These are phyloP conservation scores for Narthecium ossifragum DNA, from an alignment of 106 monocot species.

Conservation along the genomic window DNA sequence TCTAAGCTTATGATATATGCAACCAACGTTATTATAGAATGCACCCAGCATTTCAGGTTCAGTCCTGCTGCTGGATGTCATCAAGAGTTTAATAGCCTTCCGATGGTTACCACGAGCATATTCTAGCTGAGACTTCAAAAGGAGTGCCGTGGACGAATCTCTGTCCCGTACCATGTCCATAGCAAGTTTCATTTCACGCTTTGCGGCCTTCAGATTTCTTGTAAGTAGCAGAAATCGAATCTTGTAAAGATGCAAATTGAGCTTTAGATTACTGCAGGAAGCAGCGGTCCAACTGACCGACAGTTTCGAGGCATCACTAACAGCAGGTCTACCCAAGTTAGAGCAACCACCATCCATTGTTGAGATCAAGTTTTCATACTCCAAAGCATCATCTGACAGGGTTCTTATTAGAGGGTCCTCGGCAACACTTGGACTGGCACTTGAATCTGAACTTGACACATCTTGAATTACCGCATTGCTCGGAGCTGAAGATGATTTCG, in stretches of 20 bases:
- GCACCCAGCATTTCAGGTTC: conserved; percentile 43
- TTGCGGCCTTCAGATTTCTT: conserved; percentile 70
- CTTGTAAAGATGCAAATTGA: conserved; percentile 60
- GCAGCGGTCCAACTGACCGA: conserved; percentile 28
- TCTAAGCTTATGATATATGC: conserved; percentile 63
- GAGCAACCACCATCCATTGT: conserved; percentile 18
- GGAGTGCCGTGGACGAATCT: conserved; percentile 70
- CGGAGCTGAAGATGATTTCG: conserved; percentile 14
- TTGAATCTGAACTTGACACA: conserved; percentile 5
- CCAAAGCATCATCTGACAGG: conserved; percentile 15
- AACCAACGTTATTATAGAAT: conserved; percentile 73
- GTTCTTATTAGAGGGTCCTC: conserved; percentile 7
- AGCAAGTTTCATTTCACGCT: conserved; percentile 79
- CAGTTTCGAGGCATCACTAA: conserved; percentile 33
- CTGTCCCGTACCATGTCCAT: conserved; percentile 70
- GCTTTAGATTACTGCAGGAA: conserved; percentile 46
- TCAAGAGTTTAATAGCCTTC: conserved; percentile 73
- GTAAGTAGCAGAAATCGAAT: conserved; percentile 71
- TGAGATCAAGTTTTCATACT: conserved; percentile 19
- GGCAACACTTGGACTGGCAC: conserved; percentile 10
- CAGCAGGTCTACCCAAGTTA: conserved; percentile 17
- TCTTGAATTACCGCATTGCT: neutral
- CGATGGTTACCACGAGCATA: conserved; percentile 75
- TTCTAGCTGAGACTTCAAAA: conserved; percentile 85
- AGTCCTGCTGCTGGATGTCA: conserved; percentile 41